These are phyloP conservation scores for Coniella lustricola DNA, from an alignment of 2,329 filamentous ascomycete genomes.

Conservation along the genomic window DNA sequence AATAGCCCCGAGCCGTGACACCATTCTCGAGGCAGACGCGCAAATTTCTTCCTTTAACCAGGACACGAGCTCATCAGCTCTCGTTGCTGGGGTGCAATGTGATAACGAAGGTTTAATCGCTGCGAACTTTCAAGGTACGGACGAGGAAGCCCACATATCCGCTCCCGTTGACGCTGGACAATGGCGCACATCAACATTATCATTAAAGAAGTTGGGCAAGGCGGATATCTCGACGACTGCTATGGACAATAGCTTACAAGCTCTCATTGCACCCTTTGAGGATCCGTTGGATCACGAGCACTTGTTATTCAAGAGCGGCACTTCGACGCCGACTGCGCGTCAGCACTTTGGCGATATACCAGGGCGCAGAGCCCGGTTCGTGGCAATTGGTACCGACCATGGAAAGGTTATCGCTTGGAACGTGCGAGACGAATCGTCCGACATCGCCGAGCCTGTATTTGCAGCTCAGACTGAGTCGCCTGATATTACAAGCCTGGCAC, in stretches of 20 bases:
- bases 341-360: conserved; percentile 57
- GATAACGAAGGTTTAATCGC: neutral
- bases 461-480: conserved; percentile 87
- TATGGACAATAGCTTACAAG: conserved; percentile 68
- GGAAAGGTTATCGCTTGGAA: conserved; percentile 84
- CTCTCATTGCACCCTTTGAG: conserved; percentile 65
- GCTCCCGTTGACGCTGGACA: conserved; percentile 36
- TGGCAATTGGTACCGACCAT: conserved; percentile 72
- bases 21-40: neutral
- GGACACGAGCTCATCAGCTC: conserved; percentile 9
- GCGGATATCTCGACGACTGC: conserved; percentile 62
- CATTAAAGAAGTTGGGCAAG: conserved; percentile 52
- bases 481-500: conserved; percentile 71
- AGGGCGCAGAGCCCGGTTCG: conserved; percentile 72
- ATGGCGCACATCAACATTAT: conserved; percentile 58
- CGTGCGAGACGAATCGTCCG: conserved; percentile 56
- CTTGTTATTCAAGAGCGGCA: conserved; percentile 10
- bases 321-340: conserved; percentile 37
- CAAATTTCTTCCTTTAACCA: neutral
- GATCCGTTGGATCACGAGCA: conserved; percentile 61
- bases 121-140: neutral
- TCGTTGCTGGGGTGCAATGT: conserved; percentile 1
- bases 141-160: too few relatives aligned
- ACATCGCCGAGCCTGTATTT: conserved; percentile 63
- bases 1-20: conserved; percentile 18